These are phyloP conservation scores for Leishmania guyanensis DNA, from an alignment of 208 protist species.

Conservation along the genomic window DNA sequence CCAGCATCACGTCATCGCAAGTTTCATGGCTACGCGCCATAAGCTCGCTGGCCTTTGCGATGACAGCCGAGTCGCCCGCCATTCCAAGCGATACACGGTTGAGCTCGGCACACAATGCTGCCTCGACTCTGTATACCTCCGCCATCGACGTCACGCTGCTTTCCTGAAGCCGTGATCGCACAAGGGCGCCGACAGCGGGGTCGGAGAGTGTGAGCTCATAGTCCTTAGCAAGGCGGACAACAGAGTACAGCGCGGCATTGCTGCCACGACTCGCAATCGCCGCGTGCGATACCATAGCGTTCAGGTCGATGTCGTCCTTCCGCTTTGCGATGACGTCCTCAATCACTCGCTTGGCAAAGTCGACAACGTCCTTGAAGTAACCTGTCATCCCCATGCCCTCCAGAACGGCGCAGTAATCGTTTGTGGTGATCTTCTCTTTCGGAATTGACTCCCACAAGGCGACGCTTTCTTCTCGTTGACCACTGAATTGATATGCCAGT, in stretches of 20 bases:
- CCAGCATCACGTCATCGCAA: constrained; percentile 78
- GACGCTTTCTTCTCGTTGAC: constrained; percentile 37
- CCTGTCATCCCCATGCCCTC: constrained; percentile 69
- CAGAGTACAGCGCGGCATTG: constrained; percentile 22
- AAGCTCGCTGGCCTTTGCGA: constrained; percentile 79
- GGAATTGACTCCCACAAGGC: constrained; percentile 57
- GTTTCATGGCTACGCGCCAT: constrained; percentile 48
- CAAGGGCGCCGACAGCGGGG: constrained; percentile 52
- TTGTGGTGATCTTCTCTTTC: constrained; percentile 39
- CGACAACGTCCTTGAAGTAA: constrained; percentile 53
- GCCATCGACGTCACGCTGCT: constrained; percentile 30
- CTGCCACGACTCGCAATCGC: constrained; percentile 55
- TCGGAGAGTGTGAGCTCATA: constrained; percentile 48
- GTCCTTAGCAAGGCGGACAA: constrained; percentile 42
- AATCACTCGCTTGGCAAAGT: constrained; percentile 20
- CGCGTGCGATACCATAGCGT: constrained; percentile 56
- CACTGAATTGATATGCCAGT: constrained; percentile 73
- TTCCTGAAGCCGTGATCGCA: constrained; percentile 40
- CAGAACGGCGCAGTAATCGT: constrained; percentile 71
- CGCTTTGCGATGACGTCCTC: constrained; percentile 9
- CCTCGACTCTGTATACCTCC: constrained; percentile 71
- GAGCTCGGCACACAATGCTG: constrained; percentile 47
- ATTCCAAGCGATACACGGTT: constrained; percentile 53
- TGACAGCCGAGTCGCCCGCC: constrained; percentile 70
- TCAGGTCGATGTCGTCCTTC: constrained; percentile 33